phyloP scores from a whole-genome alignment of 441 rosid genomes.

The Adansonia grandidieri region DNA sequence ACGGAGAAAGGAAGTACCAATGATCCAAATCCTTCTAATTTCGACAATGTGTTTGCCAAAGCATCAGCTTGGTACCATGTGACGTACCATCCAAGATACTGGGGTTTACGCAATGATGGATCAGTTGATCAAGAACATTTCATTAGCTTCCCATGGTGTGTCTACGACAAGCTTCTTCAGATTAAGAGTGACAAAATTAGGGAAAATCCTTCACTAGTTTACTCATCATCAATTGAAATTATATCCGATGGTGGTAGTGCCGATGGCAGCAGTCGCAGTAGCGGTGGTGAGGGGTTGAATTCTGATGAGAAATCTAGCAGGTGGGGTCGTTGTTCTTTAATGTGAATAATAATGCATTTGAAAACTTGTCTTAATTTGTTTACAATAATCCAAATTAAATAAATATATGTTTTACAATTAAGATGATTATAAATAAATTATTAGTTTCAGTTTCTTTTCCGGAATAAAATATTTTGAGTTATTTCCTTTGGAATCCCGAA shows the following conservation, averaged over 20 bases:
- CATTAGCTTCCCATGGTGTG: constrained; percentile 87
- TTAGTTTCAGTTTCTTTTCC: too few species aligned
- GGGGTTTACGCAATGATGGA: constrained; percentile 70
- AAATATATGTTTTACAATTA: too few species aligned
- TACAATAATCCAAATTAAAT: too few species aligned
- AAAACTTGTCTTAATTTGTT: neutral
- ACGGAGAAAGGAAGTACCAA: constrained; percentile 34
- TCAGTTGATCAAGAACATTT: constrained; percentile 55
- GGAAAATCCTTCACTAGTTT: neutral
- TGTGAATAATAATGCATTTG: neutral
- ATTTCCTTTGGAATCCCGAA: too few species aligned
- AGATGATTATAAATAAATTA: too few species aligned
- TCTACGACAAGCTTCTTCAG: constrained; percentile 61
- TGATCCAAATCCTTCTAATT: too few species aligned
- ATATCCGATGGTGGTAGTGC: neutral
- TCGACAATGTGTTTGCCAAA: constrained; percentile 51
- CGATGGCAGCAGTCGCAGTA: too few species aligned
- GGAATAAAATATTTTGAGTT: too few species aligned
- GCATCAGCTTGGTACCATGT: constrained; percentile 95
- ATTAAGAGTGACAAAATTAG: constrained; percentile 50
- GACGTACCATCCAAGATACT: constrained; percentile 64
- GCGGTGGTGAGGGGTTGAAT: neutral
- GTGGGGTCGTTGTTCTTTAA: neutral
- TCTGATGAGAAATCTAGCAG: neutral
- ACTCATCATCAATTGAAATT: neutral